Evolutionary conservation across 2,329 filamentous ascomycete genomes (phyloP), one percentile per base, ranked within the genome.

Genomic region (Talaromyces sp.): DNA sequence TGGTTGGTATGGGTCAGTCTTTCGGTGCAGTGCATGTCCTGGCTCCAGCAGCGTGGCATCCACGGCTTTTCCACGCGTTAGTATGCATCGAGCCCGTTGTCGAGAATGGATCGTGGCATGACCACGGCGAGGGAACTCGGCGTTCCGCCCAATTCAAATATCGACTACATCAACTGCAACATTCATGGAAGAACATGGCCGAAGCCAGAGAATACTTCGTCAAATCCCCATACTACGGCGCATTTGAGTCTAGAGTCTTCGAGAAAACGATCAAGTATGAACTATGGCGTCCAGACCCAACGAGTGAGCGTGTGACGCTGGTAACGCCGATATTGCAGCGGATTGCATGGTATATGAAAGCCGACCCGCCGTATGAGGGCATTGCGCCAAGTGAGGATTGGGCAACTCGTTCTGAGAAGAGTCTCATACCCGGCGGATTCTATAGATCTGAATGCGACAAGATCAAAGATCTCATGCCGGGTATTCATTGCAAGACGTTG

Each of bases 81-180:
- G 43, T 64, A 2, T 64, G 62, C 19, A 64, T 64, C 17, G 62
- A 64, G 43, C 54, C 62, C 25, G 51, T 64, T 10, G 31, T 64
- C 17, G 62, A 64, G 29, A 64, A 60, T 40, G 62, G 62, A 27
- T 59, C 53, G 47, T 64, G 62, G 62, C 62, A 64, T 43, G 62
- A 58, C 31, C 36, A 58, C 4, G 51, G 61, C 25, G 17, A 34
- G 49, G 61, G 13, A 13, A 34, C 40, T 7, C 43, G 53, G 22
- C 7, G 8, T 13, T 58, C 54, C 5, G 31, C 31, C 25, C 40
- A 59, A 11, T 64, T 59, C 54, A 49, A 40, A 31, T 64, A 64
- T 34, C 54, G 62, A 11, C n/a, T 64, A 3, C 62, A 64, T 31
- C 22, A 38, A 60, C 10, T 60, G 13, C 45, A 27, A 7, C 13